phyloP scores from a whole-genome alignment of 2,329 filamentous ascomycete species.

The Pseudogymnoascus sp. region DNA sequence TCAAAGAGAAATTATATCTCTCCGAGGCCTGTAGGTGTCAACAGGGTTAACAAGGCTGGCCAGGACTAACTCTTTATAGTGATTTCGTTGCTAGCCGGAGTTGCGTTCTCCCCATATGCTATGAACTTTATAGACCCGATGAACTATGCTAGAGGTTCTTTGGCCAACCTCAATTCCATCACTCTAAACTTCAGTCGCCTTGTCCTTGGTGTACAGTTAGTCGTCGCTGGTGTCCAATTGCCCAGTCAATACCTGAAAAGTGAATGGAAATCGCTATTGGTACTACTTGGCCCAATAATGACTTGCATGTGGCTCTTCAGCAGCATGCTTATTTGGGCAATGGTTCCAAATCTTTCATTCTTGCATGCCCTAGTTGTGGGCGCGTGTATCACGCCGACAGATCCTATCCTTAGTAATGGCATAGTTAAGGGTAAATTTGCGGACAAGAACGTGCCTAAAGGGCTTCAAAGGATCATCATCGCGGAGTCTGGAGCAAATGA shows the following conservation, averaged over 20 bases:
- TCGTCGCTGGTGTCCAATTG: conserved; percentile 80
- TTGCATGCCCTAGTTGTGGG: conserved; percentile 74
- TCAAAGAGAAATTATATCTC: conserved; percentile 85
- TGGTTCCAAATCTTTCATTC: conserved; percentile 65
- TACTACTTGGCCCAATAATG: conserved; percentile 81
- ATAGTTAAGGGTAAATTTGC: conserved; percentile 94
- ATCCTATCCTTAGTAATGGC: conserved; percentile 78
- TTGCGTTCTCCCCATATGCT: conserved; percentile 71
- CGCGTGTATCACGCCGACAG: conserved; percentile 86
- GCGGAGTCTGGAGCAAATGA: conserved; percentile 84
- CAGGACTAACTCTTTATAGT: conserved; percentile 42
- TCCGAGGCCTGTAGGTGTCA: conserved; percentile 67
- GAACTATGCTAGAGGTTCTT: conserved; percentile 56
- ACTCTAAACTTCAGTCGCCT: conserved; percentile 81
- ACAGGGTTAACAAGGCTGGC: conserved; percentile 25
- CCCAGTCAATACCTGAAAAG: conserved; percentile 72
- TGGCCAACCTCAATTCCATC: conserved; percentile 57
- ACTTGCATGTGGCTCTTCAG: conserved; percentile 77
- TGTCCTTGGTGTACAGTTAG: conserved; percentile 83
- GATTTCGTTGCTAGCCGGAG: conserved; percentile 72
- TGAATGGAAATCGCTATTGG: conserved; percentile 68
- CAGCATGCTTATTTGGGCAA: conserved; percentile 68
- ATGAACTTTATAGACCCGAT: conserved; percentile 68
- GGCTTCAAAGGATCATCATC: conserved; percentile 72
- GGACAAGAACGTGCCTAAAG: conserved; percentile 77